phyloP scores from a whole-genome alignment of 805 yeast species.

The Lachancea sp. region DNA sequence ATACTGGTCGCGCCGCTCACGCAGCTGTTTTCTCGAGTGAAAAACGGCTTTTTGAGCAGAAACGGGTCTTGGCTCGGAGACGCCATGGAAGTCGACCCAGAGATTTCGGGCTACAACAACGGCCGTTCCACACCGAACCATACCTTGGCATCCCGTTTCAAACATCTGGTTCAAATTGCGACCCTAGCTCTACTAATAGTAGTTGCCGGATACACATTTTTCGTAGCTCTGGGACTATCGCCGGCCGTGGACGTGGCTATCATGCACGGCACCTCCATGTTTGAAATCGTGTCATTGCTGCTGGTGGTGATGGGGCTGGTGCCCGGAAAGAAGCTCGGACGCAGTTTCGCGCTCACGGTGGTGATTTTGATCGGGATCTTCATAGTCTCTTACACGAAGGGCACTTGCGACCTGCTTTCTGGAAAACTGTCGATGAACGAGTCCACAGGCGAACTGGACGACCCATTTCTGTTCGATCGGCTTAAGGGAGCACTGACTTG shows the following conservation, averaged over 20 bases:
- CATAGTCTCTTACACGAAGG: constrained; percentile 30
- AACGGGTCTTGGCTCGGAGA: background rate
- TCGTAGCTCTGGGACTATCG: constrained; percentile 22
- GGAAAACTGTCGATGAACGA: constrained; percentile 30
- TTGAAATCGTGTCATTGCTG: constrained; percentile 30
- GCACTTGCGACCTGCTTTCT: constrained; percentile 29
- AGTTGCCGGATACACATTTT: constrained; percentile 19
- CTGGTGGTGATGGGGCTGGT: constrained; percentile 28
- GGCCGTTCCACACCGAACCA: background rate
- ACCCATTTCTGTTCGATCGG: constrained; percentile 33
- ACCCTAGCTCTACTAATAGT: constrained; percentile 17
- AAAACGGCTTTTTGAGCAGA: background rate
- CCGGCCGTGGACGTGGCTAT: constrained; percentile 31
- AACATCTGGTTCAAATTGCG: background rate
- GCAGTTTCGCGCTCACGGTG: constrained; percentile 27
- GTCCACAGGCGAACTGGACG: constrained; percentile 31
- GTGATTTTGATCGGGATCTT: constrained; percentile 25
- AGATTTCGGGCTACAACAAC: background rate
- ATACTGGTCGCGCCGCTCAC: constrained; percentile 4
- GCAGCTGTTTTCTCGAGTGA: background rate
- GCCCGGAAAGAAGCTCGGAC: constrained; percentile 20
- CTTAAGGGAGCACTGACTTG: constrained; percentile 30
- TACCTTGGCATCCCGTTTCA: background rate
- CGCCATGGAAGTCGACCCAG: background rate
- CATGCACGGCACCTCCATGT: constrained; percentile 28